Conservation (phyloP, 2,329 filamentous ascomycete species). For the Colletotrichum liriopes region DNA sequence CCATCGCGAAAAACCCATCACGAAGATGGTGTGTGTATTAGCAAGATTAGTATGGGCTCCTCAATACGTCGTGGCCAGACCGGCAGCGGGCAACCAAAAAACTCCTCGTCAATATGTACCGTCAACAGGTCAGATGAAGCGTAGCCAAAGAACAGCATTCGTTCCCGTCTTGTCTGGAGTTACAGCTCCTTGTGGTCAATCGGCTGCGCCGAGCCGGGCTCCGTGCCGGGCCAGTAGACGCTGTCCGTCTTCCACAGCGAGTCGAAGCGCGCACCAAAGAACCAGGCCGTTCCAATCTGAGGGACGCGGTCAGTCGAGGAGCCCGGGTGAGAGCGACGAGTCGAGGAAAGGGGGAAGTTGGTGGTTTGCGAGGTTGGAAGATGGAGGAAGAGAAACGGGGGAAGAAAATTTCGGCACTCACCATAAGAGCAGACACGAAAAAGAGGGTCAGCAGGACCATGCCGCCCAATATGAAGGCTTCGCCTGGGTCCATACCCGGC, state of each 20-base stretch:
- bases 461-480: constrained; percentile 76
- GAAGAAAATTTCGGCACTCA: constrained; percentile 57
- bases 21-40: constrained; percentile 40
- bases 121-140: constrained; percentile 41
- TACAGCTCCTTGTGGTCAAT: constrained; percentile 44
- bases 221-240: constrained; percentile 41
- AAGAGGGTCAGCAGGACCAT: constrained; percentile 79
- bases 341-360: not conserved
- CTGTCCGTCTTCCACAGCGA: constrained; percentile 44
- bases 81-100: constrained; percentile 38
- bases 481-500: constrained; percentile 67
- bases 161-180: constrained; percentile 26
- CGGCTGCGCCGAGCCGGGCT: constrained; percentile 34
- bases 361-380: not conserved
- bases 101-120: constrained; percentile 43
- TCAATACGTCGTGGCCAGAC: constrained; percentile 30
- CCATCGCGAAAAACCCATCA: constrained; percentile 36
- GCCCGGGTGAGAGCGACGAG: not conserved
- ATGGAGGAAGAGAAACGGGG: not conserved
- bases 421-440: constrained; percentile 84
- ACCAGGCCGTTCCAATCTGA: constrained; percentile 84
- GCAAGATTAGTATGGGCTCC: constrained; percentile 42
- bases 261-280: constrained; percentile 88
- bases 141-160: constrained; percentile 33
- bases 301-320: not conserved